Conservation (phyloP, 176 grass and related monocot species). For the Ananas comosus region DNA sequence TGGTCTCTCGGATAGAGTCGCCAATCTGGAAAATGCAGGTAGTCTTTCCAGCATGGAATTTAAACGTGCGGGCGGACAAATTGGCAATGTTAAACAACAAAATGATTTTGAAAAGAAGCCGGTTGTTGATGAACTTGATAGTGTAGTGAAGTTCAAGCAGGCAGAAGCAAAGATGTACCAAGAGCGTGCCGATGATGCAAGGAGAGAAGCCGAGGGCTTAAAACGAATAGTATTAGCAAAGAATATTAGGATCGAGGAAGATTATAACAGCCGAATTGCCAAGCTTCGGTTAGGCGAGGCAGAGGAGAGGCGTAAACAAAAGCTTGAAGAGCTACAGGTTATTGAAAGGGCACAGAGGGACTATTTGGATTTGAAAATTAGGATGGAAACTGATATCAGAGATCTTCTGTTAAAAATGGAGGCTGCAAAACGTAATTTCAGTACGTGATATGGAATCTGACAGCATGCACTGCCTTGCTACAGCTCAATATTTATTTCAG, state of each 20-base stretch:
- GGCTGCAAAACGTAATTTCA: constrained; percentile 52
- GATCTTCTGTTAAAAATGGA: constrained; percentile 91
- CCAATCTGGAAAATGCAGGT: constrained; percentile 32
- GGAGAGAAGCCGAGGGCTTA: constrained; percentile 48
- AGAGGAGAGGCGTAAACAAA: constrained; percentile 60
- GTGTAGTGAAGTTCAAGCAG: constrained; percentile 70
- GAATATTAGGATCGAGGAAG: constrained; percentile 50
- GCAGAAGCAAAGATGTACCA: constrained; percentile 93
- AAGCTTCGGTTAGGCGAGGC: constrained; percentile 45
- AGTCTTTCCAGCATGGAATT: constrained; percentile 20
- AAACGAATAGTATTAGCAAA: constrained; percentile 46
- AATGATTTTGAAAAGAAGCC: constrained; percentile 40
- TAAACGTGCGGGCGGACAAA: constrained; percentile 24
- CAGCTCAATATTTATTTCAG: background rate
- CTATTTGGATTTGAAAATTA: constrained; percentile 69
- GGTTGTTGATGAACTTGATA: constrained; percentile 64
- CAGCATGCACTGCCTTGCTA: background rate
- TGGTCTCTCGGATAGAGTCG: constrained; percentile 37
- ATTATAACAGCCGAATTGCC: constrained; percentile 44
- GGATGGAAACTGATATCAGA: constrained; percentile 73
- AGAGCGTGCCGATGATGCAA: constrained; percentile 74
- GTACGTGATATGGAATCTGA: background rate
- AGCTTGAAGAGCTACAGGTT: constrained; percentile 65
- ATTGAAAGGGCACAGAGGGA: constrained; percentile 52
- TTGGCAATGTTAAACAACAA: constrained; percentile 38